A percentile compares a stretch with the other conserved stretches of the same genome.
These are phyloP conservation scores for Diaporthe vaccinii DNA, from an alignment of 2,329 filamentous ascomycete species.

Conservation along the genomic window DNA sequence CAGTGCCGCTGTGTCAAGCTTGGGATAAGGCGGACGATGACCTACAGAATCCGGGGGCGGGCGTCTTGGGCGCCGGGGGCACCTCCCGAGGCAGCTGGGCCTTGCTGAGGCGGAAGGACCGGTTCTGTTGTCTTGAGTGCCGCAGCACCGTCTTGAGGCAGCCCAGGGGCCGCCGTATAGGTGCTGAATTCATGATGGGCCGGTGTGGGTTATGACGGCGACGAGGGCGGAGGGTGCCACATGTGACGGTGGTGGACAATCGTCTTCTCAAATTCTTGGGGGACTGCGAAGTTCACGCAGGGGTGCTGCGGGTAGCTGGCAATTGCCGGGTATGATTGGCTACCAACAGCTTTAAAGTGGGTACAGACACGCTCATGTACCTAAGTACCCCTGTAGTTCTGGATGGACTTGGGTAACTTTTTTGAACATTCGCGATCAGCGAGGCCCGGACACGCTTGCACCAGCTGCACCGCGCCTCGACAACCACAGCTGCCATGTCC, in stretches of 20 bases:
- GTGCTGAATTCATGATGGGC: conserved; percentile 70
- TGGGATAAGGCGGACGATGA: neutral
- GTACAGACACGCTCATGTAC: neutral
- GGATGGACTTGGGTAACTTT: conserved; percentile 33
- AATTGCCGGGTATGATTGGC: conserved; percentile 26
- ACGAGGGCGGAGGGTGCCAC: conserved; percentile 30
- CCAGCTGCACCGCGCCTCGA: conserved; percentile 28
- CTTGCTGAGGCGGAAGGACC: conserved; percentile 36
- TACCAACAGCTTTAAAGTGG: neutral
- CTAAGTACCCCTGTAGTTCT: neutral
- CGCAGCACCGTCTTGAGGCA: conserved; percentile 77
- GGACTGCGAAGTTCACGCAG: conserved; percentile 18
- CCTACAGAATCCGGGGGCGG: conserved; percentile 49
- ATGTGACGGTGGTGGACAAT: conserved; percentile 38
- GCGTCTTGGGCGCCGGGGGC: conserved; percentile 46
- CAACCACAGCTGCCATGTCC: conserved; percentile 43
- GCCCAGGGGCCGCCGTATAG: conserved; percentile 75
- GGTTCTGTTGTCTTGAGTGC: conserved; percentile 64
- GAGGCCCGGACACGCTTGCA: conserved; percentile 19
- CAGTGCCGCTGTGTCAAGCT: conserved; percentile 21
- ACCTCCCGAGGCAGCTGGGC: conserved; percentile 32
- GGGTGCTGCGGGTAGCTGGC: conserved; percentile 24
- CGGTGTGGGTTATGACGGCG: conserved; percentile 38
- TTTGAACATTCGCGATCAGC: conserved; percentile 38
- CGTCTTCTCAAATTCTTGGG: conserved; percentile 41